These are phyloP conservation scores for Artemisia annua DNA, from an alignment of 129 eudicot genomes.

Conservation along the genomic window DNA sequence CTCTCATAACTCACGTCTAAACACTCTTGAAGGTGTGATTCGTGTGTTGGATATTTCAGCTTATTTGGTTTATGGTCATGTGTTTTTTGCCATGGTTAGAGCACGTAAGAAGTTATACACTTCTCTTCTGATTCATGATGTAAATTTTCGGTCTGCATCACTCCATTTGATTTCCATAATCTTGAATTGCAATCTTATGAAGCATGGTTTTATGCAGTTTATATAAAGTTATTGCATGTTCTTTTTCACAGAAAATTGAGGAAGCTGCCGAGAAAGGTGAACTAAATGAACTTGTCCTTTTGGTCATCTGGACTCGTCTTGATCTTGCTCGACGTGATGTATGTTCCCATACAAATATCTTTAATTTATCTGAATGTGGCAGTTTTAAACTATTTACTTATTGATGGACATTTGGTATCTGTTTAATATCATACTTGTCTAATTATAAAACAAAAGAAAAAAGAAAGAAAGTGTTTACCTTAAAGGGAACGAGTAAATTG, in stretches of 20 bases:
- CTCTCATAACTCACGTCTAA: too few relatives aligned
- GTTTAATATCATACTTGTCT: too few relatives aligned
- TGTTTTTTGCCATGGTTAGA: too few relatives aligned
- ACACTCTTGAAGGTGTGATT: too few relatives aligned
- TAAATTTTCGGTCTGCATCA: slow-evolving; percentile 3
- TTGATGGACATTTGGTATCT: too few relatives aligned
- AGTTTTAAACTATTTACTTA: too few relatives aligned
- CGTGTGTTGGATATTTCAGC: background rate
- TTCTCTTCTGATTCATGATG: background rate
- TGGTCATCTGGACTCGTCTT: slow-evolving; percentile 98
- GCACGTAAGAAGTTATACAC: too few relatives aligned
- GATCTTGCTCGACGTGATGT: slow-evolving; percentile 99
- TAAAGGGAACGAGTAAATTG: too few relatives aligned
- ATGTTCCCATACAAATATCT: slow-evolving; percentile 29
- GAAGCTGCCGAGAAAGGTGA: slow-evolving; percentile 99
- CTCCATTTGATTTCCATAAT: background rate
- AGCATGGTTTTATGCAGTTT: background rate
- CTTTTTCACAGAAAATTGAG: slow-evolving; percentile 73
- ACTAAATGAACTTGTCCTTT: slow-evolving; percentile 79
- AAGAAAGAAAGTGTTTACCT: too few relatives aligned
- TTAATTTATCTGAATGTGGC: background rate
- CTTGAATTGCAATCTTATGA: background rate
- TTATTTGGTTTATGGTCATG: too few relatives aligned
- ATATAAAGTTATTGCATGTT: background rate
- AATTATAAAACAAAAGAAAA: too few relatives aligned